Evolutionary conservation across 140 eudicot species (phyloP), one percentile per base, ranked within the genome.

Genomic region (Stevia rebaudiana): DNA sequence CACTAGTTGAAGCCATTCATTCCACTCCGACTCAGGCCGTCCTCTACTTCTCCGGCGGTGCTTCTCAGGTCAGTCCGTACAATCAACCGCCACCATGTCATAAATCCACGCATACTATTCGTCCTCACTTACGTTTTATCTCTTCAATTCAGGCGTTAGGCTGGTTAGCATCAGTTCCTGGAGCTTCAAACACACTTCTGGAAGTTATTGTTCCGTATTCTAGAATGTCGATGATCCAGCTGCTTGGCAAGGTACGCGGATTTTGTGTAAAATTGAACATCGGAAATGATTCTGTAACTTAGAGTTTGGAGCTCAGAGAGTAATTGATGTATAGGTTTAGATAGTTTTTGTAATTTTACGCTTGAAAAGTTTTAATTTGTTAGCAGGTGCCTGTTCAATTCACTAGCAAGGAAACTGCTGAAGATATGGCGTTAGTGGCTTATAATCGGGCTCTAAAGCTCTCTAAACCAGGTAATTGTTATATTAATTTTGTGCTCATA

Each of bases 121-220:
- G 31, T 35, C 54, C 13, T 52, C 16, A 68, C 24, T 8, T 30
- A n/a, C 56, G 66, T 49, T 39, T 37, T 22, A 18, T 33, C 25
- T 8, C 17, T n/a, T 41, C 51, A 35, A 9, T 56, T 19, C 82
- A 84, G 97, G 87, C 75, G 37, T 65, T 91, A 46, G 86, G 92
- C 17, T 87, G 95, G 96, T 73, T 91, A 16, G 69, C 83, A 54
- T 87, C 98, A 8, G 82, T 82, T 40, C 98, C 98, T 3, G 98
- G 98, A 70, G 98, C 98, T 48, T 84, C 98, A 1, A 87, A 88
- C 77, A 91, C 98, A 0, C 78, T 91, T 28, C 80, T 91, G 5
- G 98, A 91, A 85, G 83, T 84, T 36, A 75, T 77, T 2, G 89
- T 91, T 63, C 96, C 98, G 41, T 91, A 91, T 78, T 91, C 98